These are phyloP conservation scores for Guadua angustifolia DNA, from an alignment of 176 grass and related monocot species.

Conservation along the genomic window DNA sequence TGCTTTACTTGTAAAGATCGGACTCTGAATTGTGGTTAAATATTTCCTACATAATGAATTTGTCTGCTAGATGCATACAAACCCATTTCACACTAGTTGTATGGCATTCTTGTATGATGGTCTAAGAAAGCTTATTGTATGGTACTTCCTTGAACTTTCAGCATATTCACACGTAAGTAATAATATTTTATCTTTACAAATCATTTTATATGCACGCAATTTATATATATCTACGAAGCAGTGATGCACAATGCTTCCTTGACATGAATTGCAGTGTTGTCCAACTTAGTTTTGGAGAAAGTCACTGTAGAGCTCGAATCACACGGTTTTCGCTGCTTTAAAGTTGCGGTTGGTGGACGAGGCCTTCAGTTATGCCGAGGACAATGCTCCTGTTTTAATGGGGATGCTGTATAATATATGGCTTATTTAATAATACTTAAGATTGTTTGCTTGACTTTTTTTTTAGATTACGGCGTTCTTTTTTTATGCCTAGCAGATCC, in stretches of 20 bases:
- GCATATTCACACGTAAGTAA: not conserved
- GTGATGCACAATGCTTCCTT: conserved; percentile 47
- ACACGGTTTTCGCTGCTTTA: conserved; percentile 71
- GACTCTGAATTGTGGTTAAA: not conserved
- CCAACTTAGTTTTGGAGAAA: conserved; percentile 57
- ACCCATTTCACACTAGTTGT: not conserved
- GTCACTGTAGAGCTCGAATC: conserved; percentile 66
- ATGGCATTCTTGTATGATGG: not conserved
- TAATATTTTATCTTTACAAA: not conserved
- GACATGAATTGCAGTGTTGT: conserved; percentile 57
- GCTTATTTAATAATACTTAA: not conserved
- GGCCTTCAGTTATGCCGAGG: conserved; percentile 65
- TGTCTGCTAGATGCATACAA: not conserved
- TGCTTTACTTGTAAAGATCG: not conserved
- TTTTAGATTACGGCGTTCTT: not conserved
- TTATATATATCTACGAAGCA: not conserved
- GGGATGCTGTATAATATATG: conserved; percentile 37
- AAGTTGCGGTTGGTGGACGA: conserved; percentile 75
- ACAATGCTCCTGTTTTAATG: conserved; percentile 23
- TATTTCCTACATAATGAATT: not conserved
- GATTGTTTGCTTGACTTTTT: not conserved
- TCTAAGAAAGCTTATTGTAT: not conserved
- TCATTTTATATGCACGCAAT: not conserved
- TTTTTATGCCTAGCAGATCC: not conserved
- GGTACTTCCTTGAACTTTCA: not conserved